These are phyloP conservation scores for Xanthoconium stramineum DNA, from an alignment of 768 basidiomycete genomes.

Conservation along the genomic window DNA sequence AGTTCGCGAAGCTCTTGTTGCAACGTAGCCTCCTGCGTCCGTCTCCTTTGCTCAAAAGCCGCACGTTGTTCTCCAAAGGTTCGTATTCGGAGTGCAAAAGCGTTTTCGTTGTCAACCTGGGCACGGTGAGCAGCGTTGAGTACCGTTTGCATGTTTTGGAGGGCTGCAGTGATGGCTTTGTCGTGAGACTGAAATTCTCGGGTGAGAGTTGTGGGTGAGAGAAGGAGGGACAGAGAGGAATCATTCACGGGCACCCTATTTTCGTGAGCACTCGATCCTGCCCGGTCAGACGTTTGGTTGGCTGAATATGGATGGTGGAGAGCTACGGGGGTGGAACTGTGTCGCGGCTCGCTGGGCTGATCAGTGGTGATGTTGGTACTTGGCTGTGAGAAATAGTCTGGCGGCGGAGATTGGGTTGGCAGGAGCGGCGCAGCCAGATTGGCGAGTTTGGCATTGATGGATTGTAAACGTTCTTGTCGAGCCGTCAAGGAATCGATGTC, in stretches of 20 bases:
- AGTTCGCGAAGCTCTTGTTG: constrained; percentile 21
- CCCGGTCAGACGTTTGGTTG: not conserved
- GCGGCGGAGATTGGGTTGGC: constrained; percentile 9
- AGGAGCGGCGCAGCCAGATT: constrained; percentile 5
- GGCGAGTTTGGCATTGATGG: constrained; percentile 12
- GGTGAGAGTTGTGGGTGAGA: not conserved
- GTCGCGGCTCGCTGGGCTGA: not conserved
- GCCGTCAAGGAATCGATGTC: constrained; percentile 4
- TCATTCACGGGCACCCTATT: not conserved
- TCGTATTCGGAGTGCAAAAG: constrained; percentile 9
- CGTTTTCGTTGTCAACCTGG: constrained; percentile 17
- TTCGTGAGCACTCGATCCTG: not conserved
- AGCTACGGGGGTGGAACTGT: not conserved
- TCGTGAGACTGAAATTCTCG: constrained; percentile 11
- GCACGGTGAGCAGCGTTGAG: constrained; percentile 6
- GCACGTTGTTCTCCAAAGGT: constrained; percentile 18
- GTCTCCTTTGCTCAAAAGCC: constrained; percentile 22
- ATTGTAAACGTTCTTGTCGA: constrained; percentile 15
- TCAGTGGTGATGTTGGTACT: not conserved
- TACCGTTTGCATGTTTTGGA: constrained; percentile 9
- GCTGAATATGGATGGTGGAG: constrained; percentile 12
- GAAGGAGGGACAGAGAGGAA: not conserved
- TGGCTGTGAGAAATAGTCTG: not conserved
- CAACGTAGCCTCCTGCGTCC: constrained; percentile 15
- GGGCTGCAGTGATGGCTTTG: constrained; percentile 8